Evolutionary conservation across 2,329 filamentous ascomycete genomes (phyloP).

Genomic region (Verticillium nonalfalfae): DNA sequence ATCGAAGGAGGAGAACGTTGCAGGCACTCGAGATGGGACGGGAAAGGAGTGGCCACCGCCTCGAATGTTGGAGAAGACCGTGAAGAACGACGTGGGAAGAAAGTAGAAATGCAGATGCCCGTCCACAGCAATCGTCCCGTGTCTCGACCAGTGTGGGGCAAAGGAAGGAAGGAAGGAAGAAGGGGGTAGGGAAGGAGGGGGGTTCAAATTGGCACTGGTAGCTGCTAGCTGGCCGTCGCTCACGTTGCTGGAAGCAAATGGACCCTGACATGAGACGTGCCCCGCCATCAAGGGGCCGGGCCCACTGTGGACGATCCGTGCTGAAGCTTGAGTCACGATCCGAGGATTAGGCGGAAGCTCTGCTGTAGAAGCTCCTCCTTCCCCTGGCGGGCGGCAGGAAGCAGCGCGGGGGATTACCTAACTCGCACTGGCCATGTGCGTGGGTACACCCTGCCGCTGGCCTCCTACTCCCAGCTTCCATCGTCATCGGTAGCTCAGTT

Average conservation of each 20-base stretch:
- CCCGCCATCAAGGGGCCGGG: background rate
- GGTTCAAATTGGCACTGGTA: background rate
- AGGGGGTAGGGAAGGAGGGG: background rate
- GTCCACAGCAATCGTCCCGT: background rate
- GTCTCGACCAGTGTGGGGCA: background rate
- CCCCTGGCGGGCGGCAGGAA: background rate
- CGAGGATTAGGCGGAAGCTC: background rate
- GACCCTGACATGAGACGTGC: background rate
- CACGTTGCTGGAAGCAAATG: background rate
- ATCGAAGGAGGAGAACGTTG: background rate
- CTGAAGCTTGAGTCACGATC: background rate
- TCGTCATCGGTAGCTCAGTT: constrained; percentile 12
- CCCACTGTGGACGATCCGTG: background rate
- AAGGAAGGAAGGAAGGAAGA: background rate
- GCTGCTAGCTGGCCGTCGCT: background rate
- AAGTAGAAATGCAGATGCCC: background rate
- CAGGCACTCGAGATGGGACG: background rate
- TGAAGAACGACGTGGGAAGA: background rate
- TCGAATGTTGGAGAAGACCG: background rate
- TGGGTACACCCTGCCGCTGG: background rate
- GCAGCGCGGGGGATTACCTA: background rate
- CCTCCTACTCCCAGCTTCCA: constrained; percentile 21
- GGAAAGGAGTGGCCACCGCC: background rate
- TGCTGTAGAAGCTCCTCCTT: background rate
- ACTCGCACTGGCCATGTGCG: background rate